These are phyloP conservation scores for Lachancea waltii DNA, from an alignment of 805 yeast genomes.

Conservation along the genomic window DNA sequence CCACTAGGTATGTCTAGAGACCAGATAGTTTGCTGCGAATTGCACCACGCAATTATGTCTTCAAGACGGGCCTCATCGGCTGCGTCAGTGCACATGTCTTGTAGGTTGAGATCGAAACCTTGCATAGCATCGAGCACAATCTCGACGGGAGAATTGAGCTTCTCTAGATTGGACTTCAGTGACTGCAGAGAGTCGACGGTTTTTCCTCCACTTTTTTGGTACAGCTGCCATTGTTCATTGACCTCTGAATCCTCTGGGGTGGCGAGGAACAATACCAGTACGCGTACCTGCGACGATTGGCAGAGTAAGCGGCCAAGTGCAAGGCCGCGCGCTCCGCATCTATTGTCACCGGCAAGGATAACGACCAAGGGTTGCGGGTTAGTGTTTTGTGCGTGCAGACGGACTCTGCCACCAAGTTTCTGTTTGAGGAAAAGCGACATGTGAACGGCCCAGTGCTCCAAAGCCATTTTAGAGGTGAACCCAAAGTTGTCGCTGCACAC, in stretches of 20 bases:
- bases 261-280: slow-evolving; percentile 42
- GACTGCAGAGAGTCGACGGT: slow-evolving; percentile 36
- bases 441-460: slow-evolving; percentile 66
- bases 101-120: slow-evolving; percentile 53
- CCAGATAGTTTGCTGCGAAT: slow-evolving; percentile 28
- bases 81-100: slow-evolving; percentile 11
- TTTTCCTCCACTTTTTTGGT: slow-evolving; percentile 65
- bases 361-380: slow-evolving; percentile 76
- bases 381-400: slow-evolving; percentile 61
- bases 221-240: slow-evolving; percentile 46
- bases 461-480: slow-evolving; percentile 38
- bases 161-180: slow-evolving; percentile 31
- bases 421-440: slow-evolving; percentile 52
- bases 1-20: slow-evolving; percentile 83
- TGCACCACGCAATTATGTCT: slow-evolving; percentile 61
- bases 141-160: slow-evolving; percentile 68
- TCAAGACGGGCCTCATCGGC: slow-evolving; percentile 21
- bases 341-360: slow-evolving; percentile 63
- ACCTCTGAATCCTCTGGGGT: slow-evolving; percentile 32
- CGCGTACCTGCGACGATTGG: slow-evolving; percentile 57
- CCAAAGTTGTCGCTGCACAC: slow-evolving; percentile 48
- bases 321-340: slow-evolving; percentile 68
- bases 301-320: slow-evolving; percentile 71
- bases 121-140: slow-evolving; percentile 77
- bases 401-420: slow-evolving; percentile 61